Evolutionary conservation across 495 filamentous ascomycete genomes (phyloP).

Genomic region (Neurospora sp.): DNA sequence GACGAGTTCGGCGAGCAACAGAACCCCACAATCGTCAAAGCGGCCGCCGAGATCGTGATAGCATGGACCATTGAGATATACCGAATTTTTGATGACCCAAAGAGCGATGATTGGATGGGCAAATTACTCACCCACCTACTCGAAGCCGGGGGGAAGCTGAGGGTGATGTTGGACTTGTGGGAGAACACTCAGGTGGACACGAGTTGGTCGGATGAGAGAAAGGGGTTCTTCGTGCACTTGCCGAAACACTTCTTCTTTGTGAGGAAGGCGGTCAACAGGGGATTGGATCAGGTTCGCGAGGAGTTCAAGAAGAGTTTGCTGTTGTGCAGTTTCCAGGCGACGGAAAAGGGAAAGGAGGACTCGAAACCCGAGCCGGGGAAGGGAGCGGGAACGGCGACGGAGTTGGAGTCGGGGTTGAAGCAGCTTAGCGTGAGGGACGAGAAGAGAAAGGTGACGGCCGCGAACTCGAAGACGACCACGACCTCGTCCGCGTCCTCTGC

Average conservation of each 20-base stretch:
- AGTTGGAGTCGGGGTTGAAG: background rate
- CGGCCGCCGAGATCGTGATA: accelerated
- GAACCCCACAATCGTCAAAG: background rate
- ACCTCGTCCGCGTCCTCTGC: background rate
- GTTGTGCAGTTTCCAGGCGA: background rate
- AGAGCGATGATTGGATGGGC: background rate
- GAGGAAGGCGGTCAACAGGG: background rate
- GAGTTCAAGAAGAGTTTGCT: background rate
- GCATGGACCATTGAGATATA: background rate
- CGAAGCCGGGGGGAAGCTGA: conserved; percentile 7
- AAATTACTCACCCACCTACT: conserved; percentile 19
- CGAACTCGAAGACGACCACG: conserved; percentile 12
- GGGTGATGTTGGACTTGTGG: conserved; percentile 1
- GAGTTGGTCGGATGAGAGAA: conserved; percentile 14
- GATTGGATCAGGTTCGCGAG: accelerated
- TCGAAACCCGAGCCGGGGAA: conserved; percentile 1
- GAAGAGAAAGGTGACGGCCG: conserved; percentile 13
- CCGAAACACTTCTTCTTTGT: conserved; percentile 6
- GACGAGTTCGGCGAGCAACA: conserved; percentile 9
- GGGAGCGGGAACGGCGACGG: background rate
- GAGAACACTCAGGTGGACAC: background rate
- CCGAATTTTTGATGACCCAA: too few relatives aligned
- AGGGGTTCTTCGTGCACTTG: conserved; percentile 21
- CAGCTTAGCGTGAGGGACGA: background rate
- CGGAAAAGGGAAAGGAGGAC: conserved; percentile 1